Conservation (phyloP, 202 grass and related monocot genomes). For the Tripidium arundinaceum region DNA sequence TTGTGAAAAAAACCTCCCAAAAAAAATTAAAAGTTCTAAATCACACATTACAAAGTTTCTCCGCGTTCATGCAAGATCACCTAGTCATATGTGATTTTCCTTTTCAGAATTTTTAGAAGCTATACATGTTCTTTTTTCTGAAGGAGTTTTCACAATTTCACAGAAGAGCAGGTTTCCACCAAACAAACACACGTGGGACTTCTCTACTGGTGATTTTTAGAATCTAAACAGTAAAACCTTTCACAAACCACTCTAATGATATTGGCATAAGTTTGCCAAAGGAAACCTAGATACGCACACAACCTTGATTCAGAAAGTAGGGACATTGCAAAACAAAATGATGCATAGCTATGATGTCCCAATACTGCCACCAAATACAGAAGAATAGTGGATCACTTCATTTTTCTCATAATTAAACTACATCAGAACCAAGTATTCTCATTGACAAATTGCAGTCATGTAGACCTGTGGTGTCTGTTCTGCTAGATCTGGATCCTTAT, state of each 20-base stretch:
- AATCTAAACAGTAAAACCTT: neutral
- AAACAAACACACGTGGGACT: neutral
- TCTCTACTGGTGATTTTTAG: neutral
- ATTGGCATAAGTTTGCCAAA: neutral
- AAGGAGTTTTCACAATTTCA: neutral
- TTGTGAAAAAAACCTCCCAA: neutral
- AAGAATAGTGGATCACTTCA: neutral
- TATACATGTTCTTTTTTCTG: neutral
- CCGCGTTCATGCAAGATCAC: neutral
- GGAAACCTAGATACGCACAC: neutral
- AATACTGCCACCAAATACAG: neutral
- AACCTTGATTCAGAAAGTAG: neutral
- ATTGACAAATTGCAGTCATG: neutral
- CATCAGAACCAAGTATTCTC: neutral
- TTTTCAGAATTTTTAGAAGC: neutral
- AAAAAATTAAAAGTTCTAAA: neutral
- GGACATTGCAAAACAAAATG: neutral
- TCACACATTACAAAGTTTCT: neutral
- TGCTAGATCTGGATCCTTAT: neutral
- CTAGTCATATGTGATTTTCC: neutral
- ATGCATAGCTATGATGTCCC: neutral
- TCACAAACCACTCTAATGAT: neutral
- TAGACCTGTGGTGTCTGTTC: neutral
- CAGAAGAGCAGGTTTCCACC: neutral
- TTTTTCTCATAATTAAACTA: neutral